Conservation (phyloP, 805 yeast species). For the Saturnispora mendoncae region DNA sequence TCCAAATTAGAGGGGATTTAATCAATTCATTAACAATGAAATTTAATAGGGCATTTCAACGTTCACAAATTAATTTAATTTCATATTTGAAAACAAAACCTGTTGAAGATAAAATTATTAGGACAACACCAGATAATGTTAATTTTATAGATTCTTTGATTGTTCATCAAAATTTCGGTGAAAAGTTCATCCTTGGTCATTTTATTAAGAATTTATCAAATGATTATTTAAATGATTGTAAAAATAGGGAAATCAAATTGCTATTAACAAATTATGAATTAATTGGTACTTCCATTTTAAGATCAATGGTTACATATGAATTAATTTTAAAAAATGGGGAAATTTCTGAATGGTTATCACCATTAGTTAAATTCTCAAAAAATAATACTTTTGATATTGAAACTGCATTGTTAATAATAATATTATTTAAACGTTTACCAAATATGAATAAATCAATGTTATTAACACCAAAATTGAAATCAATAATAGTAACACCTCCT, state of each 20-base stretch:
- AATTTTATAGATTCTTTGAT: conserved; percentile 42
- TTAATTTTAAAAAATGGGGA: conserved; percentile 33
- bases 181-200: conserved; percentile 27
- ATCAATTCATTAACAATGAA: conserved; percentile 61
- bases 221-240: conserved; percentile 21
- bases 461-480: conserved; percentile 25
- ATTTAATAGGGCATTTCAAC: conserved; percentile 79
- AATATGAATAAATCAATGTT: conserved; percentile 35
- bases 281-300: conserved; percentile 45
- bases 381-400: conserved; percentile 8
- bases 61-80: conserved; percentile 49
- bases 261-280: conserved; percentile 43
- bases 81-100: conserved; percentile 24
- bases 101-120: not conserved
- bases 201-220: conserved; percentile 26
- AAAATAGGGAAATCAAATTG: conserved; percentile 12
- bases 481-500: conserved; percentile 32
- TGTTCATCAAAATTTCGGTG: conserved; percentile 26
- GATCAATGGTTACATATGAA: conserved; percentile 45
- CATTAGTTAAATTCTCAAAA: conserved; percentile 25
- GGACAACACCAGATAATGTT: no score
- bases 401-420: conserved; percentile 33
- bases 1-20: conserved; percentile 49
- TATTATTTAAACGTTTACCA: conserved; percentile 33
- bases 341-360: conserved; percentile 44